phyloP scores from a whole-genome alignment of 2,329 filamentous ascomycete genomes.

The Fusarium tanahbumbuense region DNA sequence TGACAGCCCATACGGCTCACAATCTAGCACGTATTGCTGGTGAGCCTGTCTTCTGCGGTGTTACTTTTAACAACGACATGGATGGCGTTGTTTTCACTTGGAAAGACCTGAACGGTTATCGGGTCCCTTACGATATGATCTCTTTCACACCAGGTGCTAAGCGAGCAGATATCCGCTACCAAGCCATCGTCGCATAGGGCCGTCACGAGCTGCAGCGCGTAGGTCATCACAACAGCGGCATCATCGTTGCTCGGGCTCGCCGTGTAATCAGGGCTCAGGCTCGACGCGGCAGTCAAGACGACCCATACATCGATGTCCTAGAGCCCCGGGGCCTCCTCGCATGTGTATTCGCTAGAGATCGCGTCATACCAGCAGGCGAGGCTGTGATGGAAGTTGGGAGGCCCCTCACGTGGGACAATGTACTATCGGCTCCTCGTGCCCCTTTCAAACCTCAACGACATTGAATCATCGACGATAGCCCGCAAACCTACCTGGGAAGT shows the following conservation, averaged over 20 bases:
- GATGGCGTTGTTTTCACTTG: not conserved
- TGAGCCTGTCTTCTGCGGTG: not conserved
- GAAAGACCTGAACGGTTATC: not conserved
- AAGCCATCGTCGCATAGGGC: not conserved
- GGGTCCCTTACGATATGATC: not conserved
- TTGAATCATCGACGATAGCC: not conserved
- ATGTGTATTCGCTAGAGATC: not conserved
- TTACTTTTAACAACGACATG: not conserved
- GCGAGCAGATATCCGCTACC: not conserved
- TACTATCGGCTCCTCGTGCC: not conserved
- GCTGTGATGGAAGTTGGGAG: not conserved
- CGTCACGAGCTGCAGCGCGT: not conserved
- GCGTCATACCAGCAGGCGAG: not conserved
- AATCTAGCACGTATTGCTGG: too few relatives aligned
- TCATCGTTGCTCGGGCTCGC: not conserved
- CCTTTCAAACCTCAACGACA: not conserved
- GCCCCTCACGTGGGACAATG: not conserved
- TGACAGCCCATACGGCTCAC: too few relatives aligned
- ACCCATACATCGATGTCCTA: not conserved
- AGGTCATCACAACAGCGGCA: not conserved
- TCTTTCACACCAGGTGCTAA: not conserved
- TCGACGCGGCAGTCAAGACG: not conserved
- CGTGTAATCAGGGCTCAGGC: not conserved
- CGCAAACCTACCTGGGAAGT: not conserved
- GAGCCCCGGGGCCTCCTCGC: too few relatives aligned